Evolutionary conservation across 2,329 filamentous ascomycete genomes (phyloP), one percentile per base, ranked within the genome.

Genomic region (Claviceps sp.): DNA sequence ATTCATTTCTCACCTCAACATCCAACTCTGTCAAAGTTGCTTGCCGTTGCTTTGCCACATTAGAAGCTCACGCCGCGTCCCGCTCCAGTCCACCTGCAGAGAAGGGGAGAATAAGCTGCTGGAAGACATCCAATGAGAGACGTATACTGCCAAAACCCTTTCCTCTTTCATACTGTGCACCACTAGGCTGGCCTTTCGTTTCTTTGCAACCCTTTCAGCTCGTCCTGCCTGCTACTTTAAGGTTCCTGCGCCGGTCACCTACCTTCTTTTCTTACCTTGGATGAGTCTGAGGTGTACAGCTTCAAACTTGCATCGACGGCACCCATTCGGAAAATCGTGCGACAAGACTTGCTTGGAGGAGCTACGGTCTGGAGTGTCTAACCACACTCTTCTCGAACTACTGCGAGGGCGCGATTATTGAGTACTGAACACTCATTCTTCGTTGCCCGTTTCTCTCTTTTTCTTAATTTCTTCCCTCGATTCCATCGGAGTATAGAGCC

Each of bases 61-160:
- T 20, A 44, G 49, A 48, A 50, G 50, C 40, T 50, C 49, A 47
- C 45, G 47, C 38, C 51, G 50, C 43, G 47, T 50, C 29, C 29
- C 50, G 43, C 37, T 37, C 29, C 44, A 47, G 45, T 49, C 36
- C 45, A 50, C 20, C 17, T 49, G 51, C 43, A 49, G 51, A 50
- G 44, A 55, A 50, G 50, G 50, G 47, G 50, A 50, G 45, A 44
- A 39, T 34, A 50, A 34, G 29, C 29, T 34, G 34, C 39, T 44
- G 40, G 36, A 45, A 22, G 23, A 38, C 42, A 42, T 17, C 48
- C 49, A 52, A 54, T 55, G 50, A 47, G 45, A 54, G 51, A 52
- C 49, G 42, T 45, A 44, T 38, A 39, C 34, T 50, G 47, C 39
- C 47, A 37, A n/a, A 20, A 34, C 29, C 34, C 47, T 44, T 50